These are phyloP conservation scores for Cercospora citrullina DNA, from an alignment of 2,329 filamentous ascomycete genomes.

Conservation along the genomic window DNA sequence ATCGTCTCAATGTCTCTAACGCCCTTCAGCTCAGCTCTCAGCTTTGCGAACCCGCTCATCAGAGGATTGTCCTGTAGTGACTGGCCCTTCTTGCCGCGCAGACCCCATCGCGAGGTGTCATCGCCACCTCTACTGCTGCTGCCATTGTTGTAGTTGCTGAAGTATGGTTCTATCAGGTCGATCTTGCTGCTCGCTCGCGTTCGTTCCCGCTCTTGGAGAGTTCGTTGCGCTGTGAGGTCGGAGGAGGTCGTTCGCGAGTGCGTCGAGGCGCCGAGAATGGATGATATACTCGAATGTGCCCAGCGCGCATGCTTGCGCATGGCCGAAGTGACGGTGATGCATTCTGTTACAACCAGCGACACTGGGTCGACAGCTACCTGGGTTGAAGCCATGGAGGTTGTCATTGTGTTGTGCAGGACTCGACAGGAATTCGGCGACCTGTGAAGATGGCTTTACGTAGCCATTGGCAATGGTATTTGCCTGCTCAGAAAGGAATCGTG, in stretches of 20 bases:
- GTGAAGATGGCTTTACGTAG: not conserved
- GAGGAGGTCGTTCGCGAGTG: conserved; percentile 22
- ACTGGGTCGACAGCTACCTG: conserved; percentile 42
- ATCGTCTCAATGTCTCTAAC: conserved; percentile 86
- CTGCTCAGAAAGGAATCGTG: not conserved
- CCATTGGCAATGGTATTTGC: not conserved
- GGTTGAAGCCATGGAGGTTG: conserved; percentile 24
- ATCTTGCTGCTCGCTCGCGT: conserved; percentile 37
- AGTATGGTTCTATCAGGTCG: conserved; percentile 32
- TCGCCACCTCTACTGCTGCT: conserved; percentile 19
- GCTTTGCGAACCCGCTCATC: conserved; percentile 88
- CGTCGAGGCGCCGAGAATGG: conserved; percentile 68
- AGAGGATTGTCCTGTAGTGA: conserved; percentile 97
- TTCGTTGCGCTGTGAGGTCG: conserved; percentile 16
- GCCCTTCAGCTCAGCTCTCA: conserved; percentile 82
- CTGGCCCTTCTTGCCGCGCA: conserved; percentile 92
- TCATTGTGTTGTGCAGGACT: not conserved
- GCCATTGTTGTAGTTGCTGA: conserved; percentile 10
- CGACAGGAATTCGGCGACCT: not conserved
- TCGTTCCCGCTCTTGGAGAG: conserved; percentile 37
- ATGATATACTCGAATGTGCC: conserved; percentile 92
- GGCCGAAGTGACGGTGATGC: conserved; percentile 94
- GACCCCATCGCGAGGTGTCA: conserved; percentile 78
- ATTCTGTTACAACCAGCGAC: conserved; percentile 89
- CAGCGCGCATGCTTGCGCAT: conserved; percentile 98